Evolutionary conservation across 805 yeast genomes (phyloP).

Genomic region (Cyberlindnera veronae): DNA sequence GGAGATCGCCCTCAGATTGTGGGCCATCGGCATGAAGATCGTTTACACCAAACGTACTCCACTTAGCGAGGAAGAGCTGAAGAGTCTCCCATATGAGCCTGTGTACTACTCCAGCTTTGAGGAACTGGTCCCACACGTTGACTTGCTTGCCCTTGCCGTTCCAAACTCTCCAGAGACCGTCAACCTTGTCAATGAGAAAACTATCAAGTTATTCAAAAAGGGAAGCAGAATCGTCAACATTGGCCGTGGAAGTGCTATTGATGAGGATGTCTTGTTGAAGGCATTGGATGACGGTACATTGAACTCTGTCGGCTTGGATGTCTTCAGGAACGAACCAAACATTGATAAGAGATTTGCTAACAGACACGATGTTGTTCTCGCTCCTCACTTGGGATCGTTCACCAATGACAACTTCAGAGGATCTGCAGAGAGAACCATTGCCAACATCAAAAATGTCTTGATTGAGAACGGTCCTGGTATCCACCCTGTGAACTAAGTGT

Average conservation of each 20-base stretch:
- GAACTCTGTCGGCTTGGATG: conserved; percentile 70
- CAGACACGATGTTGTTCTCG: conserved; percentile 60
- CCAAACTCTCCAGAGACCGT: conserved; percentile 60
- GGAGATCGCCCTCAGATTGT: conserved; percentile 52
- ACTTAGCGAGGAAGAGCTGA: conserved; percentile 33
- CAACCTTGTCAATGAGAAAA: conserved; percentile 46
- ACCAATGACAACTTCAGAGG: conserved; percentile 52
- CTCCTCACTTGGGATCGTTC: conserved; percentile 74
- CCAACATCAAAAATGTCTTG: conserved; percentile 36
- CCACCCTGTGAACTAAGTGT: conserved; percentile 13
- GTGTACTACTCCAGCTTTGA: conserved; percentile 44
- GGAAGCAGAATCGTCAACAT: conserved; percentile 66
- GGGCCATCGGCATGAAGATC: conserved; percentile 58
- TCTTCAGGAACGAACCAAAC: conserved; percentile 58
- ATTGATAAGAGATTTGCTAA: conserved; percentile 47
- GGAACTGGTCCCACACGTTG: conserved; percentile 39
- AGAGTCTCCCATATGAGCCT: conserved; percentile 42
- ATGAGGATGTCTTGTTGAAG: conserved; percentile 56
- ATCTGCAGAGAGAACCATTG: conserved; percentile 51
- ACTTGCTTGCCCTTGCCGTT: conserved; percentile 59
- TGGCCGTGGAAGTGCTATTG: conserved; percentile 68
- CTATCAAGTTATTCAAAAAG: conserved; percentile 44
- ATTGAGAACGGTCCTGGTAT: conserved; percentile 14
- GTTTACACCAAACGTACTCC: conserved; percentile 55
- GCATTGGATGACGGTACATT: conserved; percentile 60